Base-by-base conservation (phyloP, 306 rosid species). In the Ormosia emarginata region DNA sequence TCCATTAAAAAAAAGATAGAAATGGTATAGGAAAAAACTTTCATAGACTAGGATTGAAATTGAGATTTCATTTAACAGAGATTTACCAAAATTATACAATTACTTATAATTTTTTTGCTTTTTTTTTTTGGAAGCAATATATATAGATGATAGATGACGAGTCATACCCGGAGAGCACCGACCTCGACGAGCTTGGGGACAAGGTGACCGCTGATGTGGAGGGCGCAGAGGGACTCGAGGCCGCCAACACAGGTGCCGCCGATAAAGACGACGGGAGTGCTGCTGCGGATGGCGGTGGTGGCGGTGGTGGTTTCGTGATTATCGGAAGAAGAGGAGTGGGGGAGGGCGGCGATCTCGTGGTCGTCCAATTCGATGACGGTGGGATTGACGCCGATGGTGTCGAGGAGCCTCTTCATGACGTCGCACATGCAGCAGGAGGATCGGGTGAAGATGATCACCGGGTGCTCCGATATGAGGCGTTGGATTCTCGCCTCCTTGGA, bases 401-500 rank as follows among this genome's bases (percentile, higher is more conserved):
- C 93, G 7, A 96, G 97, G 57, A 96, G 97, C 69, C 90, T 90
- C 91, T 96, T 96, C 98, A 96, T 96, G 90, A 96, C 99, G 85
- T 92, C 98, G 90, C 98, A 96, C 99, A 96, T 96, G 97, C 92
- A 96, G 83, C 99, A 96, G 1, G 98, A 87, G 59, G 85, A 91
- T 7, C 97, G 91, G 85, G 92, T 89, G 87, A 96, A 96, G 80
- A 96, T 93, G 79, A 96, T 89, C 3, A 96, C 99, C 0, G 99
- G 99, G 63, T 96, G 91, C 84, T 96, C 99, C 8, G 98, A 82
- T 43, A 96, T 93, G n/a, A 96, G 97, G 4, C 99, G 93, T 4
- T 87, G 97, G 94, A 96, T 93, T 43, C 90, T 78, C 0, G 90
- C 71, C 67, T 96, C 97, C 3, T 91, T 78, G 8, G 99, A 89